Base-by-base conservation (phyloP, 2,329 filamentous ascomycete species). In the Aspergillus texensis region DNA sequence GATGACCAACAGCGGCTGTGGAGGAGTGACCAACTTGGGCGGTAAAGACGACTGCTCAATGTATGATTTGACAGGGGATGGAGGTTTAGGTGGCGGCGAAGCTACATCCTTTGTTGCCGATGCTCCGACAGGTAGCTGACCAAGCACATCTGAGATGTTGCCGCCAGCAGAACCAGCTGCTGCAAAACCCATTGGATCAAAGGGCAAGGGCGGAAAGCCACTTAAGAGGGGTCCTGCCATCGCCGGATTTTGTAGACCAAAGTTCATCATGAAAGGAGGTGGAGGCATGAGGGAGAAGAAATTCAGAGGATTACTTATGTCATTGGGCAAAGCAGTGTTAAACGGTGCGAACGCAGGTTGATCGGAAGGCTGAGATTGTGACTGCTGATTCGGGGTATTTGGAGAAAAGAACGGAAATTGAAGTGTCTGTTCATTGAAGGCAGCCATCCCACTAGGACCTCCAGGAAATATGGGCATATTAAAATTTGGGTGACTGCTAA, bases 1-100 rank as follows among this genome's bases (percentile, higher is more conserved):
- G 54, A 98, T 86, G 57, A 99, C 83, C 26, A 99, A 87, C 39
- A 97, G 84, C 19, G 85, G 86, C 46, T 87, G 86, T 1, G 89
- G 85, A 1, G 76, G 57, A 0, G 77, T 45, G 4, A 85, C 77
- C 19, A 68, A 67, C 32, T 75, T 70, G 0, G 87, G 82, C 0
- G 79, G 70, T 16, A 79, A 68, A 5, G 79, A 74, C 2, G 90
- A 82, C 58, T 84, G 83, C 4, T 73, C 60, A n/a, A 92, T 79
- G 77, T 96, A 96, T 54, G 77, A 72, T 0, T 77, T 53, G 1
- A 85, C 85, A 0, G 91, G 87, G 0, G 84, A 72, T 0, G 92
- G 92, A 5, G 65, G 62, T 28, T 61, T 66, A 73, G 80, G 63
- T 67, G 64, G 24, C 65, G 21, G 21, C 16, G 55, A 32, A 39